Base-by-base conservation (phyloP, 2,329 filamentous ascomycete genomes). In the Claviceps sp. region DNA sequence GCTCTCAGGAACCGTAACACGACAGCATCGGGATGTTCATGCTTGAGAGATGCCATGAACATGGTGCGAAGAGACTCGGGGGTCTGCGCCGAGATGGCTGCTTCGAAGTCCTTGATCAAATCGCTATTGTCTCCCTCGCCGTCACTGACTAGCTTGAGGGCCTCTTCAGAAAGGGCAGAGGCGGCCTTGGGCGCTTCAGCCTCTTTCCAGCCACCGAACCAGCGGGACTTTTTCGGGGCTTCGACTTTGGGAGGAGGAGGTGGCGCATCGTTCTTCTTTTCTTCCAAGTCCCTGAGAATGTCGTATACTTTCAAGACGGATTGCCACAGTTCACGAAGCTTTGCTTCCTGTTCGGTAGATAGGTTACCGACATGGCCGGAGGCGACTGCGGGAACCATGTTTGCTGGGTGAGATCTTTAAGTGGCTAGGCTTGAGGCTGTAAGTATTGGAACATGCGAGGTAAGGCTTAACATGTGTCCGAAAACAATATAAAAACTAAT, bases 1-100 rank as follows among this genome's bases (percentile, higher is more conserved):
- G 66, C 67, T 36, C 68, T 61, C 22, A 68, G 62, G 53, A 70
- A 71, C 3, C 69, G 68, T n/a, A 72, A 60, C 0, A 66, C 57
- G 1, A 66, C 53, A 0, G 66, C 63, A 50, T 71, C 69, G 0
- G 69, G 68, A 49, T 71, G 60, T 36, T 71, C 63, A 13, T 50
- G 47, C 47, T 54, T 55, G 37, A 55, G 9, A 6, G 49, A 39
- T 14, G 16, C 29, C 16, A 61, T 53, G 34, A 65, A 46, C 47
- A 61, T 51, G 50, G 51, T 53, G n/a, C 52, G 47, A 14, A 50
- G 43, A 8, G 51, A 52, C 3, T 36, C 44, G 29, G 45, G 49
- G 11, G 39, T 50, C 47, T 54, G 45, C 7, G 50, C 38, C 4
- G 52, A 37, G 37, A 54, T 42, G 34, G 49, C 52, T 9, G 44